Percentiles rank a stretch among this genome's conserved stretches.
Conservation (phyloP, 495 filamentous ascomycete genomes). For the Penicillium soppii region DNA sequence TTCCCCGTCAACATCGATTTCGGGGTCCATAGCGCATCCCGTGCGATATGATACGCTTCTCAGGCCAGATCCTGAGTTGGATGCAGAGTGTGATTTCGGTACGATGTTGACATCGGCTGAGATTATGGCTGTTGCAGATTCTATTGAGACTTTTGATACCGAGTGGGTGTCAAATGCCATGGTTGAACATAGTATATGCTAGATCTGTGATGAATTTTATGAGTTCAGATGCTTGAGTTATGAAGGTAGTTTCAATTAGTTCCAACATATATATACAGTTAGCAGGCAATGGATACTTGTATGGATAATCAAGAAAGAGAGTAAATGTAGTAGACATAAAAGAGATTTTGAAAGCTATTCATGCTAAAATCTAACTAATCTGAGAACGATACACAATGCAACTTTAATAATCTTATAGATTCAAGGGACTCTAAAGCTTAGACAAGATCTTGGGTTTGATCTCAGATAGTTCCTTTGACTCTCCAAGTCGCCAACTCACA, state of each 20-base stretch:
- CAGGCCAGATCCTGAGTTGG: conserved; percentile 9
- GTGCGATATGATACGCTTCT: conserved; percentile 16
- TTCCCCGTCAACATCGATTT: conserved; percentile 13
- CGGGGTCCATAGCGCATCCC: conserved; percentile 8
- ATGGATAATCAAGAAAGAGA: too few relatives aligned
- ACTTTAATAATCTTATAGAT: neutral
- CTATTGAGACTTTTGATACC: conserved; percentile 38
- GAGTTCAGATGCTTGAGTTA: too few relatives aligned
- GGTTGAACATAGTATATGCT: conserved; percentile 40
- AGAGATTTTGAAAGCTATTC: too few relatives aligned
- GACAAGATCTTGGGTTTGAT: conserved; percentile 21
- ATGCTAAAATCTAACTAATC: neutral
- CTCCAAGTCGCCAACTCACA: conserved; percentile 41
- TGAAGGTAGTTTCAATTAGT: too few relatives aligned
- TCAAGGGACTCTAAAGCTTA: conserved; percentile 24
- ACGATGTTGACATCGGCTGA: conserved; percentile 32
- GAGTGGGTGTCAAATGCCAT: conserved; percentile 42
- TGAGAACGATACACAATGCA: neutral
- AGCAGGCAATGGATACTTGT: too few relatives aligned
- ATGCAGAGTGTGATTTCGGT: conserved; percentile 13
- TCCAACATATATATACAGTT: neutral
- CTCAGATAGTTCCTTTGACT: conserved; percentile 32
- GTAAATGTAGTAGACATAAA: too few relatives aligned
- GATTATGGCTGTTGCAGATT: conserved; percentile 40
- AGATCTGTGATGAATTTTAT: neutral